These are phyloP conservation scores for Xylariomycetidae sp. DNA, from an alignment of 2,329 filamentous ascomycete genomes.

Conservation along the genomic window DNA sequence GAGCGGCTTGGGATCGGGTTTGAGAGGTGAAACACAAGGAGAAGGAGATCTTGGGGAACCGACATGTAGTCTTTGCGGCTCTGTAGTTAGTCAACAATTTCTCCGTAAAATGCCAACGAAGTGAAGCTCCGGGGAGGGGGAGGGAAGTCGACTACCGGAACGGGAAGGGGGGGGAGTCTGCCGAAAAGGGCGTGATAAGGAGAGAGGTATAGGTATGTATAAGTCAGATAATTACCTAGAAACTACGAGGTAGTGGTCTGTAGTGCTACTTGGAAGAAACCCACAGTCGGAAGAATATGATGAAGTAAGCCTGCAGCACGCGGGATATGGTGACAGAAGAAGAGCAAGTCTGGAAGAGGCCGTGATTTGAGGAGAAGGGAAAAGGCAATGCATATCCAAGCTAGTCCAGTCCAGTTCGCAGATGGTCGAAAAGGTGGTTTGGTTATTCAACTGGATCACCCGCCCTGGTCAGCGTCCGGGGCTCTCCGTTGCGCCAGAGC, in stretches of 20 bases:
- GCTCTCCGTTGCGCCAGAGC: slow-evolving; percentile 40
- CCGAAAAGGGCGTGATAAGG: slow-evolving; percentile 10
- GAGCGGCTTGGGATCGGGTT: neutral
- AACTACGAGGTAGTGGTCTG: slow-evolving; percentile 13
- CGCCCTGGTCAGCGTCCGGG: slow-evolving; percentile 26
- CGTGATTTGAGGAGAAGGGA: slow-evolving; percentile 21
- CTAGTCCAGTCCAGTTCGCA: slow-evolving; percentile 19
- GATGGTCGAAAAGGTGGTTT: slow-evolving; percentile 15
- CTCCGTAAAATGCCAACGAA: too few relatives aligned
- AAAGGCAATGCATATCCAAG: slow-evolving; percentile 18
- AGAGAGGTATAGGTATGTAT: slow-evolving; percentile 17
- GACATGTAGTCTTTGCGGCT: neutral
- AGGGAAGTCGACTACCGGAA: slow-evolving; percentile 16
- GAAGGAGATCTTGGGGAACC: slow-evolving; percentile 7
- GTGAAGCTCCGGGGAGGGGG: too few relatives aligned
- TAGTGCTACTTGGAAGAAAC: slow-evolving; percentile 16
- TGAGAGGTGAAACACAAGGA: slow-evolving; percentile 5
- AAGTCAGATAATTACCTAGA: slow-evolving; percentile 10
- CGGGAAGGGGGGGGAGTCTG: slow-evolving; percentile 17
- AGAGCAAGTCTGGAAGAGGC: slow-evolving; percentile 20
- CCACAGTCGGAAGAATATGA: slow-evolving; percentile 11
- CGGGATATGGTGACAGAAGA: slow-evolving; percentile 17
- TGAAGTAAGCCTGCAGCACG: slow-evolving; percentile 14
- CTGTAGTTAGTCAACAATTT: too few relatives aligned
- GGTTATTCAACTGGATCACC: slow-evolving; percentile 19